Evolutionary conservation across 495 filamentous ascomycete species (phyloP).

Genomic region (Xylaria flabelliformis): DNA sequence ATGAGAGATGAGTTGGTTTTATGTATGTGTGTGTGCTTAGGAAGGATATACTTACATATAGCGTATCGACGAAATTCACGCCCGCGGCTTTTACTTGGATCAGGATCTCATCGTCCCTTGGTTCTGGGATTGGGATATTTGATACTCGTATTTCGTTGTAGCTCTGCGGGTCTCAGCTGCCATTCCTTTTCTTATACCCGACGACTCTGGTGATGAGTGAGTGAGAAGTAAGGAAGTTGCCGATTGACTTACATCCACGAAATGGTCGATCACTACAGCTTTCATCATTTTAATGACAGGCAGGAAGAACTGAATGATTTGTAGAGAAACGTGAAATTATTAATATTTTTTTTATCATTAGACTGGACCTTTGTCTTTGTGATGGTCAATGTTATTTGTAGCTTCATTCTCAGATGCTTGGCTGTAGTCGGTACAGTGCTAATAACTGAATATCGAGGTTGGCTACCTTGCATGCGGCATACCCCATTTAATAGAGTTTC

Average conservation of each 20-base stretch:
- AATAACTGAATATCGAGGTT: neutral
- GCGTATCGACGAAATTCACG: slow-evolving; percentile 1
- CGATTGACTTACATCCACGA: neutral
- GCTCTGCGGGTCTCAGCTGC: neutral
- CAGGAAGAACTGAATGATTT: neutral
- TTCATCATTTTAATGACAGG: neutral
- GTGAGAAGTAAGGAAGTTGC: neutral
- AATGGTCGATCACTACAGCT: neutral
- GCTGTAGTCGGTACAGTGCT: too few species aligned
- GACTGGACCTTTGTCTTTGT: neutral
- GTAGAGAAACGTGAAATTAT: neutral
- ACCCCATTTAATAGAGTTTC: neutral
- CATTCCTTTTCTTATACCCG: neutral
- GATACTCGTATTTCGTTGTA: neutral
- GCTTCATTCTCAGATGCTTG: too few species aligned
- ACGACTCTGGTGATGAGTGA: neutral
- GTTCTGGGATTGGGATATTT: neutral
- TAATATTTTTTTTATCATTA: neutral
- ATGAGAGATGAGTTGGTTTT: too few species aligned
- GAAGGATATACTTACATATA: neutral
- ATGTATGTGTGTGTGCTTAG: neutral
- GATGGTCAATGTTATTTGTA: too few species aligned
- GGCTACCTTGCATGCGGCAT: neutral
- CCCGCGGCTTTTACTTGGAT: neutral
- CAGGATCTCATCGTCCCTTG: neutral